Evolutionary conservation across 2,329 filamentous ascomycete species (phyloP).

Genomic region (Paecilomyces fulvus): DNA sequence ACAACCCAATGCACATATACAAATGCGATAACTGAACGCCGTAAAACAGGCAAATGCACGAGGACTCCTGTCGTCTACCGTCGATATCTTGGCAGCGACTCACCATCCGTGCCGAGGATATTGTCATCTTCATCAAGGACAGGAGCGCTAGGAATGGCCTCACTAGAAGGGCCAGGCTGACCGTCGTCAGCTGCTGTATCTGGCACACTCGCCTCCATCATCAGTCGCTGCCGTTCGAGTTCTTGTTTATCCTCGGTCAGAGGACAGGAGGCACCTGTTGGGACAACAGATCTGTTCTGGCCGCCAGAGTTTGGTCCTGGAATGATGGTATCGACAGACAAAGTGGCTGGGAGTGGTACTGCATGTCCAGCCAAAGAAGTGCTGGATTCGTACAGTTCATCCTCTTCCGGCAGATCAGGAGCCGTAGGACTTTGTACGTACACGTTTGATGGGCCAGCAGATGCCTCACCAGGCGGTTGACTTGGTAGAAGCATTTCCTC

Average conservation of each 20-base stretch:
- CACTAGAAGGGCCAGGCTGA: slow-evolving; percentile 8
- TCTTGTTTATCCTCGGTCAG: slow-evolving; percentile 68
- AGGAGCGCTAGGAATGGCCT: slow-evolving; percentile 46
- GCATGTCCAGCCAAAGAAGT: slow-evolving; percentile 16
- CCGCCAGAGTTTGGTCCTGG: slow-evolving; percentile 32
- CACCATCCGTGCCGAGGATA: slow-evolving; percentile 30
- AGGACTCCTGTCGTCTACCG: slow-evolving; percentile 18
- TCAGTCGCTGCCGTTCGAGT: slow-evolving; percentile 57
- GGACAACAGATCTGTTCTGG: slow-evolving; percentile 25
- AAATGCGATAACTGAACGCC: slow-evolving; percentile 6
- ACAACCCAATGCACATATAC: slow-evolving; percentile 19
- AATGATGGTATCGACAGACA: slow-evolving; percentile 22
- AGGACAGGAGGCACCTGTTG: slow-evolving; percentile 37
- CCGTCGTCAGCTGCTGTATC: slow-evolving; percentile 13
- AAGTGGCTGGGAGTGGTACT: slow-evolving; percentile 11
- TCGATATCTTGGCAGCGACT: slow-evolving; percentile 38
- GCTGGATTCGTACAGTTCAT: slow-evolving; percentile 44
- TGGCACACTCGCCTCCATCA: slow-evolving; percentile 57
- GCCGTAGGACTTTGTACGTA: slow-evolving; percentile 33
- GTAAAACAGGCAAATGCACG: neutral
- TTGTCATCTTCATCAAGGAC: slow-evolving; percentile 48
- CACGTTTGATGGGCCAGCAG: slow-evolving; percentile 39
- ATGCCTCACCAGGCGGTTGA: slow-evolving; percentile 51
- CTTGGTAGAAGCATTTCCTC: slow-evolving; percentile 77
- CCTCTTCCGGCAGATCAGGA: slow-evolving; percentile 38